phyloP scores from a whole-genome alignment of 2,329 filamentous ascomycete species.

The Dactylella cylindrospora region DNA sequence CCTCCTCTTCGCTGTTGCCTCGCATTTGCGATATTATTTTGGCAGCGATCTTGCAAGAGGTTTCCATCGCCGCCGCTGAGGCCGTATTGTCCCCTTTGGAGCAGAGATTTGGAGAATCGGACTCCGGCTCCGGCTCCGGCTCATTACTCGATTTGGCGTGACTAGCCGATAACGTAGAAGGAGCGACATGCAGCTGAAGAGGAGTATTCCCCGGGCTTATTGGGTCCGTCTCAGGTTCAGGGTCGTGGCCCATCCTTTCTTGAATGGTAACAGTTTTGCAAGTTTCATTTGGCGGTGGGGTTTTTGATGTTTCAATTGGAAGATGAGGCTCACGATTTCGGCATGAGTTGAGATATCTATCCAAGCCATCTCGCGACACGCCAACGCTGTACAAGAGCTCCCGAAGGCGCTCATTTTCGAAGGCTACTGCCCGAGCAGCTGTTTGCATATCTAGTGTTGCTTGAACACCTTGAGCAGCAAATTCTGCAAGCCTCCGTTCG shows the following conservation, averaged over 20 bases:
- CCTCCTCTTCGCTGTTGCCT: constrained; percentile 9
- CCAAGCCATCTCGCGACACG: constrained; percentile 47
- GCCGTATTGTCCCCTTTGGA: no score
- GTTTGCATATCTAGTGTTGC: constrained; percentile 61
- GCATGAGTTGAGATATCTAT: constrained; percentile 14
- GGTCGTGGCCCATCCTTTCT: no score
- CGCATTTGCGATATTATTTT: constrained; percentile 35
- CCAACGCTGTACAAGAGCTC: constrained; percentile 54
- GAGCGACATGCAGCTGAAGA: no score
- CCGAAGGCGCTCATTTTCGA: constrained; percentile 57
- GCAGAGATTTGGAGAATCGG: no score
- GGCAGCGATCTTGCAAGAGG: constrained; percentile 21
- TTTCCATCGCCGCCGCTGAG: no score
- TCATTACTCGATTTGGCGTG: no score
- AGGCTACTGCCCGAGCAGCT: constrained; percentile 57
- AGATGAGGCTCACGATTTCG: neutral
- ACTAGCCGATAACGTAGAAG: no score
- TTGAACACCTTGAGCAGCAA: constrained; percentile 57
- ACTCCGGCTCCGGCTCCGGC: neutral
- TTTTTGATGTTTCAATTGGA: no score
- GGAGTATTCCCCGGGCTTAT: no score
- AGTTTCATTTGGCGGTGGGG: no score
- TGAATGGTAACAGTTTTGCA: no score
- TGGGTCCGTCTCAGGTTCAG: no score
- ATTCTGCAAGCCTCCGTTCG: constrained; percentile 56